These are phyloP conservation scores for Megacollybia marginata DNA, from an alignment of 768 basidiomycete genomes.

Conservation along the genomic window DNA sequence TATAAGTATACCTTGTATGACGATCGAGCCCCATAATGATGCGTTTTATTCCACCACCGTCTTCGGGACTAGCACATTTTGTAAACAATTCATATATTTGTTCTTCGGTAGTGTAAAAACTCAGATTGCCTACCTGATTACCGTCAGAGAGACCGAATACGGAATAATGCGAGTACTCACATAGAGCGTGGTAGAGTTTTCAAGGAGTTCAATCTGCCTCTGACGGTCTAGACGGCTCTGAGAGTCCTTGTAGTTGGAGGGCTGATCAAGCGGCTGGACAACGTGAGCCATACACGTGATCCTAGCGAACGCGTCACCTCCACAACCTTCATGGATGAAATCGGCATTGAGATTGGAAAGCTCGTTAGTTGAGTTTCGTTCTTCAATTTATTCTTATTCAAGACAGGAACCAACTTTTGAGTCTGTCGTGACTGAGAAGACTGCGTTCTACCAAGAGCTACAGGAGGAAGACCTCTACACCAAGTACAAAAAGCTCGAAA, in stretches of 20 bases:
- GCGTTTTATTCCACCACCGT: constrained; percentile 85
- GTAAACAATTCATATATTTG: constrained; percentile 92
- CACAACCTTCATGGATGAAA: constrained; percentile 66
- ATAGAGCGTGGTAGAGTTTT: constrained; percentile 85
- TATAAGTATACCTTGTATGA: constrained; percentile 60
- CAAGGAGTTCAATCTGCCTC: constrained; percentile 72
- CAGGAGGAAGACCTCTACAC: constrained; percentile 93
- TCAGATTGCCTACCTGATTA: constrained; percentile 78
- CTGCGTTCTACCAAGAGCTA: constrained; percentile 76
- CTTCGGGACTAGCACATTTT: constrained; percentile 82
- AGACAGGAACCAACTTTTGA: constrained; percentile 87
- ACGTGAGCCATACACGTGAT: constrained; percentile 71
- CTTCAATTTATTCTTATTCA: not conserved
- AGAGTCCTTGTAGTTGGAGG: constrained; percentile 96
- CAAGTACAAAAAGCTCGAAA: constrained; percentile 94
- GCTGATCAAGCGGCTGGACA: constrained; percentile 79
- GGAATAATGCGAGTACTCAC: constrained; percentile 45
- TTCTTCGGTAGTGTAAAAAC: constrained; percentile 93
- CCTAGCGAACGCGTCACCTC: constrained; percentile 17
- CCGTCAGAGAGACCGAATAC: constrained; percentile 13
- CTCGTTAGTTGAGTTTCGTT: constrained; percentile 45
- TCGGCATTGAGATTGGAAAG: constrained; percentile 78
- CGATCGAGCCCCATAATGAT: constrained; percentile 94
- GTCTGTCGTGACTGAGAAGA: constrained; percentile 83
- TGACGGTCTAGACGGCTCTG: constrained; percentile 74